Evolutionary conservation across 148 eudicot genomes (phyloP).

Genomic region (Rhododendron ferrugineum): DNA sequence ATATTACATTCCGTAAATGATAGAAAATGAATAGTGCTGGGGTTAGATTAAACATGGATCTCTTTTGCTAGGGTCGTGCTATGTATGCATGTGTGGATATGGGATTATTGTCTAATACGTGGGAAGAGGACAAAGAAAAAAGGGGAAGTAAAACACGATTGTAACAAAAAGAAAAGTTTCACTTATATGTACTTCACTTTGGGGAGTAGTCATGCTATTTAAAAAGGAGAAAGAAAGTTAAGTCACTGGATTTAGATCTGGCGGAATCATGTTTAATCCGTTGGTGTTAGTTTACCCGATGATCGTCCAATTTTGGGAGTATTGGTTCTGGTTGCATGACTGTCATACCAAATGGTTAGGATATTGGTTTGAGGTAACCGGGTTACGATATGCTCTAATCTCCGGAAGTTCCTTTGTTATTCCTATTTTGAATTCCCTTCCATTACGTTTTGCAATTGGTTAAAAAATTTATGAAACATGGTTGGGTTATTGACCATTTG

Average conservation of each 20-base stretch:
- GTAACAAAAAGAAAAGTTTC: neutral
- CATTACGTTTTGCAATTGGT: neutral
- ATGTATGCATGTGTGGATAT: neutral
- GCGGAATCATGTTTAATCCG: neutral
- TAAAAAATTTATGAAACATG: neutral
- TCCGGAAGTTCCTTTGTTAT: neutral
- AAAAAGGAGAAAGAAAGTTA: neutral
- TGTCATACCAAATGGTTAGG: neutral
- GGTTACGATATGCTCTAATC: neutral
- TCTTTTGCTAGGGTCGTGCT: neutral
- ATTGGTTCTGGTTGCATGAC: neutral
- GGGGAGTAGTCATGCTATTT: neutral
- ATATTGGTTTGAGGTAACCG: neutral
- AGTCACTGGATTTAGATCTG: neutral
- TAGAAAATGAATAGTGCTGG: neutral
- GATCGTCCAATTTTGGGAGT: neutral
- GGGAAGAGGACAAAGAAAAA: neutral
- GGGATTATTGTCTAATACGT: neutral
- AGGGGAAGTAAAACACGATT: neutral
- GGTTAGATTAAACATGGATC: neutral
- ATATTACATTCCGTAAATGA: neutral
- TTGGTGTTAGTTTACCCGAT: neutral
- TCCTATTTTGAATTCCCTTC: neutral
- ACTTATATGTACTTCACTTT: neutral
- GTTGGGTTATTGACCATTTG: neutral